Evolutionary conservation across 352 stramenopile genomes (phyloP), one percentile per base, ranked within the genome.

Genomic region (Elongisporangium undulatum): DNA sequence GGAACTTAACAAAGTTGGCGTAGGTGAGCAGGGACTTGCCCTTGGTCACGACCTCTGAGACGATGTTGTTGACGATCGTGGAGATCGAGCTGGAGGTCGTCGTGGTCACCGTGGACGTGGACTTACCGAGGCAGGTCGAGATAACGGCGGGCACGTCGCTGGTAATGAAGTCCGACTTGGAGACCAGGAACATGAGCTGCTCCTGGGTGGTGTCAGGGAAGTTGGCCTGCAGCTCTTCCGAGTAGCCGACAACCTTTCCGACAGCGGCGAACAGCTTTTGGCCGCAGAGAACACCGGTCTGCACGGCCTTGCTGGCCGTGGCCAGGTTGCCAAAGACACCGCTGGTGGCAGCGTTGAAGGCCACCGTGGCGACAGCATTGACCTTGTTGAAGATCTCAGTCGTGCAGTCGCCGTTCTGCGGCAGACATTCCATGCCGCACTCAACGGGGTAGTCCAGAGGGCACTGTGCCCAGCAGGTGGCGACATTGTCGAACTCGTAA

Each of bases 361-460:
- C 76, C 0, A 80, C 75, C 15, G 69, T 79, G 1, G 76, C 81
- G 2, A 85, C 74, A 1, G 74, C 68, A 0, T 55, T 69, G 15
- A 86, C 48, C 59, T 91, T 90, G 49, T 56, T 49, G 55, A 90
- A 56, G 9, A 91, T 52, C 19, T 83, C 69, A 1, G 77, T 22
- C 8, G 62, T 60, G 63, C 83, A 92, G 53, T 89, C 75, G 17
- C 78, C 64, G 50, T 90, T 92, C 34, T 89, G 75, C 4, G 77
- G 81, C 38, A 91, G 73, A 51, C 83, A 91, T 53, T 93, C 77
- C 48, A 78, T 72, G 53, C 79, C 65, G 51, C 83, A 93, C 58
- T 87, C 61, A 19, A 93, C 79, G 0, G 84, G 84, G 68, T 89
- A 93, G 39, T 87, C 68, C 9, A 91, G 59, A 0, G 84, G 84